Base-by-base conservation (phyloP, 768 basidiomycete genomes). In the Kwoniella heveanensis region DNA sequence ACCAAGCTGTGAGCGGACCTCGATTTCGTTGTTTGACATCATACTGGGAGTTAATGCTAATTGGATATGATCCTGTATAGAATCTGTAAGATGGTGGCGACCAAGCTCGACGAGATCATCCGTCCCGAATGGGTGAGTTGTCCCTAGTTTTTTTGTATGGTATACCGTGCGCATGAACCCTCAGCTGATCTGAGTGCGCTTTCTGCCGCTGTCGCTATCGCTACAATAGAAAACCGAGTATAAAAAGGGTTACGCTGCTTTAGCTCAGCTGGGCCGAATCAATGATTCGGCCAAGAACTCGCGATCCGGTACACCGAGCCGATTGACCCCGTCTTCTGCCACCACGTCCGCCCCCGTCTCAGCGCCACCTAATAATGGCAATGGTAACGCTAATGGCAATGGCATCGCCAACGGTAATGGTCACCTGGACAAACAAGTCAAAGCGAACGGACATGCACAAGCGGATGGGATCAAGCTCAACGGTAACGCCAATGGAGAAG, bases 1-100 rank as follows among this genome's bases (percentile, higher is more conserved):
- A 93, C 97, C 77, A 91, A 91, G 81, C 81, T 92, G 77, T 77
- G 62, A 62, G 78, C 67, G 8, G 22, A 5, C n/a, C n/a, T 6
- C 32, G 13, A 32, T 32, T 32, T 32, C 13, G 17, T 10, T 49
- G 21, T 22, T 24, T 9, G 8, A 49, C 39, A 44, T 44, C n/a
- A 49, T 49, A 49, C 8, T 25, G 6, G 24, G 49, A 25, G 49
- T 19, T 22, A 51, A 4, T 49, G 17, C 25, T 22, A 22, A 49
- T 22, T 49, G 8, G 46, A 6, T 22, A 2, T 24, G 5, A 49
- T 26, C 10, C 21, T 10, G 25, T 37, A n/a, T 44, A 77, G 75
- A 15, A 71, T 77, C 53, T 72, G 70, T 48, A 72, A 71, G 37
- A 67, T 70, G 66, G 62, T 77, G 19, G 62, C 68, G 15, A 54